These are phyloP conservation scores for Lentinus tigrinus DNA, from an alignment of 768 basidiomycete species.

Conservation along the genomic window DNA sequence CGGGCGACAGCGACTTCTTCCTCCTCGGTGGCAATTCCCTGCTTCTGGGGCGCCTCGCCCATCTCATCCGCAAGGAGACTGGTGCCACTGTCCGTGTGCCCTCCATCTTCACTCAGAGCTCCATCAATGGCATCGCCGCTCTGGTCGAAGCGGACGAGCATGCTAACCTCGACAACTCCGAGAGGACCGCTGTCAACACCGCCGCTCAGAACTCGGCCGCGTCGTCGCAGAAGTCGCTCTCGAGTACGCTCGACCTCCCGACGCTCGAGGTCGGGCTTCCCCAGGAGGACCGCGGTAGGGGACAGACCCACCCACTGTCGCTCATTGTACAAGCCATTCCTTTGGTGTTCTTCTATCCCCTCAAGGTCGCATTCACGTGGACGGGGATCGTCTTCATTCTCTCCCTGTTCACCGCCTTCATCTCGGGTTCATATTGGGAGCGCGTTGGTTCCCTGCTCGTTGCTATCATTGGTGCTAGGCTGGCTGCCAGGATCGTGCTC, in stretches of 20 bases:
- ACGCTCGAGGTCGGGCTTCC: constrained; percentile 9
- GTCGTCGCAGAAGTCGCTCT: constrained; percentile 2
- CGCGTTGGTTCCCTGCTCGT: constrained; percentile 34
- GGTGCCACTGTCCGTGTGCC: constrained; percentile 39
- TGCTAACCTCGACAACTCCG: not conserved
- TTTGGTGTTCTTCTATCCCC: constrained; percentile 43
- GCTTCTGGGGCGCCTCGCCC: constrained; percentile 26
- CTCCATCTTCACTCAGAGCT: constrained; percentile 42
- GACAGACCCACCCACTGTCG: constrained; percentile 34
- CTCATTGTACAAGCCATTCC: constrained; percentile 44
- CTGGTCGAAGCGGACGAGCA: constrained; percentile 29
- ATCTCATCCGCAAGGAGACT: constrained; percentile 24
- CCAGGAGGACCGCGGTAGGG: not conserved
- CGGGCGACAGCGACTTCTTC: constrained; percentile 25
- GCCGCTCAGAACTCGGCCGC: constrained; percentile 3
- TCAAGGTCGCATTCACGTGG: constrained; percentile 45
- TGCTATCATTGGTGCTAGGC: constrained; percentile 35
- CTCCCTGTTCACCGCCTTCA: constrained; percentile 32
- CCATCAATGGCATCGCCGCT: constrained; percentile 40
- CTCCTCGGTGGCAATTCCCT: constrained; percentile 49
- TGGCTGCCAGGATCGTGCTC: constrained; percentile 34
- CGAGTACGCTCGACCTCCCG: constrained; percentile 8
- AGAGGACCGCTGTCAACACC: constrained; percentile 16
- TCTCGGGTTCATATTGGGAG: constrained; percentile 33
- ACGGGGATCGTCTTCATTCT: constrained; percentile 39